Evolutionary conservation across 23 red algal genomes (phyloP), one percentile per base, ranked within the genome.

Genomic region (Cyanidioschyzon merolae): DNA sequence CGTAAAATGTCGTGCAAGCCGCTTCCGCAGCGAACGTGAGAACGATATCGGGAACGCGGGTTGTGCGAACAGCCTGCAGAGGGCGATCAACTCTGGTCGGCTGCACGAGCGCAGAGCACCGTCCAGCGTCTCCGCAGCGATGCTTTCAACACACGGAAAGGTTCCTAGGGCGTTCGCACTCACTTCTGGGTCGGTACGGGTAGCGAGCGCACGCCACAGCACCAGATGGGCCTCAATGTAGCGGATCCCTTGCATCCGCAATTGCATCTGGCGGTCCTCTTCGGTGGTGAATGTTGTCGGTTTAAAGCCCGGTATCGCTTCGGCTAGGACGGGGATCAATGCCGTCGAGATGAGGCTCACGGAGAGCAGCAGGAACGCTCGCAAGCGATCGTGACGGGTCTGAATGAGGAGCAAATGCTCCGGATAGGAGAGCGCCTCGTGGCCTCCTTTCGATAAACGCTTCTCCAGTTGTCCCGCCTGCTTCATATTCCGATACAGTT

Each of bases 231-330:
- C 63, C 63, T 71, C 63, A 7, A 25, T 3, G 63, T 32, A 71
- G 32, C 63, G 63, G 7, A 71, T 12, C 12, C 63, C 63, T 35
- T 71, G 63, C 63, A 71, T 71, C 12, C 32, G 63, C 63, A 25
- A 71, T 27, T 3, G 7, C 21, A 12, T 32, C 63, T 71, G 63
- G 3, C 63, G 63, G 12, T 71, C 63, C n/a, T 25, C 16, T 32
- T 71, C 63, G 29, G 63, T 71, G n/a, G 63, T 71, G 32, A 71
- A 71, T 25, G 63, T 71, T 25, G 63, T 71, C 63, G 63, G 63
- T 27, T 71, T 71, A 27, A 71, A 71, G 12, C 63, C 63, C 2
- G 63, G 63, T 3, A 71, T 71, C 12, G 63, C 63, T 35, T 71
- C 63, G 29, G 63, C 63, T 27, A 71, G 63, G 12, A 71, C 63